phyloP scores from a whole-genome alignment of 2,329 filamentous ascomycete species.

The Beauveria bassiana region DNA sequence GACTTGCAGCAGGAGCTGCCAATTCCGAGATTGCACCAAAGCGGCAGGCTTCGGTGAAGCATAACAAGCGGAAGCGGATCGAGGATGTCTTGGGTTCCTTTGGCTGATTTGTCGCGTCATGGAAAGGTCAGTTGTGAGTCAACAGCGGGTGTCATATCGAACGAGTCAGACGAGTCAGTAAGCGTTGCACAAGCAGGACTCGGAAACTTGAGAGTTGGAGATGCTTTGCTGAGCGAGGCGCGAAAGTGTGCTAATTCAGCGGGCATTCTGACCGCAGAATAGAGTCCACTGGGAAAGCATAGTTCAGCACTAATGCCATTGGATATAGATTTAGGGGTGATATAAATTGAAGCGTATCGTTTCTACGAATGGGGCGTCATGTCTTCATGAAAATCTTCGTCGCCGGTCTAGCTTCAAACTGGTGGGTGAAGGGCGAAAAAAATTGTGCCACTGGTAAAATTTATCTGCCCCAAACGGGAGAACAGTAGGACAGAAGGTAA shows the following conservation, averaged over 20 bases:
- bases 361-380: neutral
- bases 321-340: neutral
- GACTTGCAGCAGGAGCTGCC: neutral
- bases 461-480: constrained; percentile 28
- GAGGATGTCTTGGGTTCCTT: constrained; percentile 27
- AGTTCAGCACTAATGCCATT: neutral
- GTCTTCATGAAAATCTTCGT: neutral
- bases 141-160: neutral
- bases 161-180: neutral
- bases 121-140: neutral
- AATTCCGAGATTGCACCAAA: neutral
- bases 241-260: no score
- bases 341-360: neutral
- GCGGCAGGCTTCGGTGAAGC: constrained; percentile 19
- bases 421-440: neutral
- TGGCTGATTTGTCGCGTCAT: constrained; percentile 13
- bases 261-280: neutral
- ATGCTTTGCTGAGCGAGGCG: no score
- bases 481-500: constrained; percentile 41
- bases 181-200: neutral
- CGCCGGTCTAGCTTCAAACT: neutral
- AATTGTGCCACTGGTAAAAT: constrained; percentile 29
- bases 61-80: constrained; percentile 26
- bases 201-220: neutral
- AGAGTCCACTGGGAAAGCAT: neutral